Evolutionary conservation across 2,329 filamentous ascomycete genomes (phyloP), one percentile per base, ranked within the genome.

Genomic region (Trichoderma sp.): DNA sequence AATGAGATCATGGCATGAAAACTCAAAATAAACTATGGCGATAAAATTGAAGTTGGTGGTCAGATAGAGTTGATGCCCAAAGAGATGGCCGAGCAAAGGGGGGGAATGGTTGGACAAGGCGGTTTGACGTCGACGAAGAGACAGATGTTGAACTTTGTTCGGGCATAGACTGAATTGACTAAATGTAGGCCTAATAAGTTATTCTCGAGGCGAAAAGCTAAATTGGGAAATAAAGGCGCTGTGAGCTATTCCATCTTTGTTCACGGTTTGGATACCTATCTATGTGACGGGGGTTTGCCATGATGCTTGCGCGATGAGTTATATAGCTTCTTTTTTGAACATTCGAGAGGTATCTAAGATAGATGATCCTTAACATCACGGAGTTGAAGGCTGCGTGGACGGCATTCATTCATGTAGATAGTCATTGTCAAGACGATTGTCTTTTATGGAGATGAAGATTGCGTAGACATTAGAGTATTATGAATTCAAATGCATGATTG

Each of bases 151-250:
- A 54, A 34, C 52, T 19, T 3, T 29, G 42, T 34, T 32, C 17
- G 17, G 52, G 52, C 27, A 29, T 54, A 8, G 32, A 22, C 22
- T 48, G 42, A 13, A 48, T 10, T 2, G 2, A 22, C 6, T 22
- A 0, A 0, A 2, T 48, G 3, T 2, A 0, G 1, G 42, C 6
- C 42, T 45, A n/a, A n/a, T 10, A 1, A 48, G 9, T 22, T 22
- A 10, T 48, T 48, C 42, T 48, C 19, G 3, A 13, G 22, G 1
- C 2, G 12, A 19, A 48, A 12, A 22, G 42, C 12, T 22, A 22
- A n/a, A 22, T 48, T 6, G 10, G 29, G 1, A 4, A 3, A 10
- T 48, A 1, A 13, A 13, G 2, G 42, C 42, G 42, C 3, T 3
- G 19, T 13, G 22, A 48, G 42, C 2, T 22, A 3, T 13, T 2